Base-by-base conservation (phyloP, 768 basidiomycete genomes). In the Hypholoma sublateritium region DNA sequence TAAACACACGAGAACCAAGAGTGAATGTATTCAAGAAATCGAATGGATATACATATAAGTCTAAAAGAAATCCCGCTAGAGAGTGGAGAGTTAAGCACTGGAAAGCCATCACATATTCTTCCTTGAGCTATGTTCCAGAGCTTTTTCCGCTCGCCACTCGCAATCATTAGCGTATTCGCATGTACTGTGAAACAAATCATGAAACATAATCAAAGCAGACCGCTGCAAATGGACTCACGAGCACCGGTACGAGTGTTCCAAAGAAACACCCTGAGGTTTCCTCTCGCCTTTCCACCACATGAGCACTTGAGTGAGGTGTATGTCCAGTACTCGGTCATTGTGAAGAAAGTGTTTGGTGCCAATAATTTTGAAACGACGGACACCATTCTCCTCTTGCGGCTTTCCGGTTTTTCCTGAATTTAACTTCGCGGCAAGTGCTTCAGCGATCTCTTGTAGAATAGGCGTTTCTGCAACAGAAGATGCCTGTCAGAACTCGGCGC, bases 231-330 rank as follows among this genome's bases (percentile, higher is more conserved):
- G 9, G 35, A 80, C 87, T 72, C 69, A 92, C 85, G 74, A 74
- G 78, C 93, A 93, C 49, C 92, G 78, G 54, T 77, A 64, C 3
- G 86, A 74, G 50, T 88, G 76, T 43, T 79, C 71, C 19, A 87
- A 28, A 2, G 78, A 76, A 0, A 95, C 94, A 1, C 94, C 94
- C n/a, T 71, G 69, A 0, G 93, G 84, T 28, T 77, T 73, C 39
- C 93, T 78, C 51, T 76, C 62, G 1, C 92, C 91, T 56, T 79
- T 71, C 94, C 94, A 96, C 84, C 89, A 95, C 49, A 77, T 68
- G 2, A 93, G 69, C 0, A 87, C 74, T 51, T 77, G 77, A 1
- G 65, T 61, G 21, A 95, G 70, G 59, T 88, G 78, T 1, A 58
- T 58, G 21, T 85, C 77, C 17, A 96, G 77, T 43, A 82, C 59